Base-by-base conservation (phyloP, 768 basidiomycete species). In the Agaricus subrufescens region DNA sequence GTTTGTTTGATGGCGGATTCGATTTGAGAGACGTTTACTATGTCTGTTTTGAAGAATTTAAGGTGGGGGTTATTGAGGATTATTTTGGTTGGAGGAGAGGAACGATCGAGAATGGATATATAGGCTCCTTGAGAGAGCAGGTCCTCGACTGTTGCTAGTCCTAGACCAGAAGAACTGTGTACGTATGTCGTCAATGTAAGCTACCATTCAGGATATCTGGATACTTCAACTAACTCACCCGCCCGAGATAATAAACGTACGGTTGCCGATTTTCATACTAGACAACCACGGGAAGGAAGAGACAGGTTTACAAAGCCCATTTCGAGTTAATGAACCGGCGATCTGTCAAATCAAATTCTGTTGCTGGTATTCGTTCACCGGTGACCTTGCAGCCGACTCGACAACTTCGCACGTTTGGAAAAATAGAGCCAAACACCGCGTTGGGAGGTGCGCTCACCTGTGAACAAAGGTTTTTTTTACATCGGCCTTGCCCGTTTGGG, bases 161-260 rank as follows among this genome's bases (percentile, higher is more conserved):
- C 83, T 10, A 84, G 72, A 25, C 83, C 83, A 23, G 81, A 81
- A 15, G 81, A 81, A 12, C 82, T 84, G 57, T 26, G 56, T 12
- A 44, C 39, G 27, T 40, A 23, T 50, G 40, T 49, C 9, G 39
- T 50, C 34, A 50, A 38, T 27, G 19, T 34, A 47, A n/a, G 4
- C 12, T 4, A 31, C 45, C 26, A 25, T 29, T 43, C 29, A 40
- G 12, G 25, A 27, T 10, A 38, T 7, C 7, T 54, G 29, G 1
- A 46, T 9, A 39, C 38, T 10, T 8, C 27, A 14, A 11, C 31
- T 3, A 19, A 64, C 75, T 62, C 59, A 83, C 81, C 82, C 82
- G 52, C 82, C 82, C 43, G 82, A 83, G 10, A 83, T 70, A 42
- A 84, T 69, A 61, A 82, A 82, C 3, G 82, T 84, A 23, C 81